Percentiles rank a stretch among this genome's conserved stretches.
Conservation (phyloP, 148 eudicot genomes). For the Rhododendron williamsianum region DNA sequence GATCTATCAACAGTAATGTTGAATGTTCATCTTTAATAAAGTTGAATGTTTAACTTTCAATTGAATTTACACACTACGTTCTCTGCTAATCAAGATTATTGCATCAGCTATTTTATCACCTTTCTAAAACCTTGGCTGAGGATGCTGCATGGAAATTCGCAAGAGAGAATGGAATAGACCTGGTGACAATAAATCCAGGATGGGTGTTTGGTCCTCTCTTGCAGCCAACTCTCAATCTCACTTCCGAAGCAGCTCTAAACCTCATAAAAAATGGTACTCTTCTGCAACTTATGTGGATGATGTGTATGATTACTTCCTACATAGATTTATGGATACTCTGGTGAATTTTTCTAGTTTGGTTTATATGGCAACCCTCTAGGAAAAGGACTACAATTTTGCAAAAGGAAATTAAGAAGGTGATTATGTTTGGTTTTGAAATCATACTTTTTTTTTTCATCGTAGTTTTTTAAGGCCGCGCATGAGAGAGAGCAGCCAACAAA, state of each 20-base stretch:
- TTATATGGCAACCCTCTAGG: background rate
- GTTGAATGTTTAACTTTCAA: background rate
- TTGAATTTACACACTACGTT: background rate
- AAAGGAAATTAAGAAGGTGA: background rate
- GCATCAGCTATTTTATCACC: slow-evolving; percentile 21
- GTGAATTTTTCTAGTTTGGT: background rate
- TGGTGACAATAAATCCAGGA: slow-evolving; percentile 31
- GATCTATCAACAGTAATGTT: background rate
- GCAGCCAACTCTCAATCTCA: slow-evolving; percentile 34
- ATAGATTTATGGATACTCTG: background rate
- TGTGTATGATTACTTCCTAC: background rate
- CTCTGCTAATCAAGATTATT: background rate
- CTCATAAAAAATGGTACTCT: slow-evolving; percentile 25
- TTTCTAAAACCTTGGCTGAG: slow-evolving; percentile 40
- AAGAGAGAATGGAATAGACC: slow-evolving; percentile 25
- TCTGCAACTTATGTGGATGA: background rate
- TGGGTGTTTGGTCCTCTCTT: slow-evolving; percentile 35
- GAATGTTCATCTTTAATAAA: background rate
- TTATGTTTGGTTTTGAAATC: background rate
- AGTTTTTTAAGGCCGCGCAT: too few species aligned
- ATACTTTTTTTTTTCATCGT: background rate
- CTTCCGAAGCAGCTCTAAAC: slow-evolving; percentile 12
- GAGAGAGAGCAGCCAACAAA: too few species aligned
- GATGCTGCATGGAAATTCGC: slow-evolving; percentile 29
- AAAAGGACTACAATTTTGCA: background rate